Base-by-base conservation (phyloP, 352 stramenopile genomes). In the Globisporangium paroecandrum region DNA sequence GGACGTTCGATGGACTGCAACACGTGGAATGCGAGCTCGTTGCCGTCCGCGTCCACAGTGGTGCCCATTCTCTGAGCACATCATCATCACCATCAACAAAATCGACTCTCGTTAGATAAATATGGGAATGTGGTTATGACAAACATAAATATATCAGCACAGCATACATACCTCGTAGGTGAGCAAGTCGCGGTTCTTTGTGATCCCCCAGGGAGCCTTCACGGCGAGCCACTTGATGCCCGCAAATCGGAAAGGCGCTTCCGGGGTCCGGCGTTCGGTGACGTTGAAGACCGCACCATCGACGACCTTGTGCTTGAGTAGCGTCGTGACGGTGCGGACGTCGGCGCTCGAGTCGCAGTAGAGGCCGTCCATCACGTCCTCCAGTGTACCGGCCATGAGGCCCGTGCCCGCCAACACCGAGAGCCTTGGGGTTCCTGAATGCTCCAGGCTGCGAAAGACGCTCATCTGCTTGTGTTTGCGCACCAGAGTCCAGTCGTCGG, bases 181-280 rank as follows among this genome's bases (percentile, higher is more conserved):
- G 7, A 85, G 70, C 29, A 75, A 55, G 54, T 85, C 78, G 20
- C 72, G 72, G 58, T 80, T 56, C 32, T 74, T 67, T 1, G 70
- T 53, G 13, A 83, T 20, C 0, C 78, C 74, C 68, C 76, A 78
- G 7, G 65, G 66, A 10, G 69, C 74, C 3, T 65, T 70, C 3
- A 58, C 66, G 0, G 76, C 74, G 46, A 79, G 75, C 77, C 75
- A 84, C 58, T 82, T 82, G 69, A 84, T 82, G 4, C 77, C 77
- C 4, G 75, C 75, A 29, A 82, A 84, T 27, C 67, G 69, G 58
- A 74, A 84, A 36, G 77, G 77, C 20, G 73, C 69, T 1, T 81
- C 64, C 0, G 67, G 51, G 6, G 63, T 72, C 0, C 70, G 70
- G 1, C 75, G 70, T 63, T 81, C 67, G 7, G 66, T 77, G 0